Base-by-base conservation (phyloP, 768 basidiomycete genomes). In the Dioszegia aurantiaca region DNA sequence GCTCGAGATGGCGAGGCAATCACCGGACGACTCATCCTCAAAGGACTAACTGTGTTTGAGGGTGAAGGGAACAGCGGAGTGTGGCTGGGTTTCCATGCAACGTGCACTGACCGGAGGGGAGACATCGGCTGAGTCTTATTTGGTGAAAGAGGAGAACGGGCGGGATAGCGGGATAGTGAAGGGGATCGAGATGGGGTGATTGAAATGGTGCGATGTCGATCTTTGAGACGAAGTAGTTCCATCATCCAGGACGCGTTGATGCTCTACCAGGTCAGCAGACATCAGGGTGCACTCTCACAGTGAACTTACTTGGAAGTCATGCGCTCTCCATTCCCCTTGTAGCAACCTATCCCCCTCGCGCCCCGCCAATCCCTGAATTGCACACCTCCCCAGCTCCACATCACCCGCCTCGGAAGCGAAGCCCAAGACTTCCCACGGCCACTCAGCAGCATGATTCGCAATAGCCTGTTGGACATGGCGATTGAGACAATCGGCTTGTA, bases 391-490 rank as follows among this genome's bases (percentile, higher is more conserved):
- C 23, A 61, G 36, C 8, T 61, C 46, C 5, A 61, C 39, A 41
- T 56, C 28, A 31, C 47, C 27, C 26, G 39, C 8, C 12, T 36
- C 8, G 27, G 54, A 56, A 21, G 60, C 60, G 4, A 62, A 26
- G 2, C 3, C 41, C 24, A 62, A 46, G 8, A 62, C 56, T 19
- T 28, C 39, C 60, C 56, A 58, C 16, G 60, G 49, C 33, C 47
- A 31, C 16, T 58, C 30, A 12, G 28, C 26, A 17, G 56, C 44
- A 12, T 23, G 5, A 5, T 9, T 16, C 26, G 14, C 46, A n/a
- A 57, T 46, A 2, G 21, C 44, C 8, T 37, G 26, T 6, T 14
- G 14, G 19, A 44, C 12, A 12, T 17, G 16, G 12, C 3, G 23
- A 19, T 16, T 3, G 4, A 28, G 9, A 16, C 16, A 9, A 8